Conservation (phyloP, 2,329 filamentous ascomycete species). For the Grosmannia clavigera region DNA sequence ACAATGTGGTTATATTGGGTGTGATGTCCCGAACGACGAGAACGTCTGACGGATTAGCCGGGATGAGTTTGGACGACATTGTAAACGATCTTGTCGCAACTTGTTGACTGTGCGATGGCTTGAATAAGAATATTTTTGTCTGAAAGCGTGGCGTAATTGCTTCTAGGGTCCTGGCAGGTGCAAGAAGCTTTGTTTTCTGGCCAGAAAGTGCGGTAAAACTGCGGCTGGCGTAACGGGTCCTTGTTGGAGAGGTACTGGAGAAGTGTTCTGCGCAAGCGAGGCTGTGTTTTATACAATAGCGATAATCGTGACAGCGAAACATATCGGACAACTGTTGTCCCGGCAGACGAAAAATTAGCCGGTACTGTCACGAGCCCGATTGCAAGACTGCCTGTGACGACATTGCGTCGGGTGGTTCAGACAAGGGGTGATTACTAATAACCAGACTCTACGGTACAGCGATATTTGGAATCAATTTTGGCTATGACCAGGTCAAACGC, state of each 20-base stretch:
- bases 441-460: neutral
- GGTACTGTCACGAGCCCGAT: neutral
- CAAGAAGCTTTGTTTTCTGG: neutral
- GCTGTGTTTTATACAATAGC: neutral
- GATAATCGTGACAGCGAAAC: neutral
- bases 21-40: conserved; percentile 86
- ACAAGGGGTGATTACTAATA: neutral
- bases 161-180: neutral
- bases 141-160: neutral
- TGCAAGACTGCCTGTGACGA: neutral
- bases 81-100: neutral
- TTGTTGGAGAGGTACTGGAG: neutral
- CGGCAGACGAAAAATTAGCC: neutral
- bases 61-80: conserved; percentile 55
- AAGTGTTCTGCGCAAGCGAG: neutral
- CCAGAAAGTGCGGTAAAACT: neutral
- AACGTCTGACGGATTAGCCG: conserved; percentile 60
- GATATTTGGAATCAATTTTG: too few relatives aligned
- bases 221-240: neutral
- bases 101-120: neutral
- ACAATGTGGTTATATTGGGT: conserved; percentile 65
- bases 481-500: neutral
- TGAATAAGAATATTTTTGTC: neutral
- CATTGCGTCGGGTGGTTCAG: neutral
- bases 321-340: neutral